Evolutionary conservation across 2,329 filamentous ascomycete genomes (phyloP).

Genomic region (Botrytis hyacinthi): DNA sequence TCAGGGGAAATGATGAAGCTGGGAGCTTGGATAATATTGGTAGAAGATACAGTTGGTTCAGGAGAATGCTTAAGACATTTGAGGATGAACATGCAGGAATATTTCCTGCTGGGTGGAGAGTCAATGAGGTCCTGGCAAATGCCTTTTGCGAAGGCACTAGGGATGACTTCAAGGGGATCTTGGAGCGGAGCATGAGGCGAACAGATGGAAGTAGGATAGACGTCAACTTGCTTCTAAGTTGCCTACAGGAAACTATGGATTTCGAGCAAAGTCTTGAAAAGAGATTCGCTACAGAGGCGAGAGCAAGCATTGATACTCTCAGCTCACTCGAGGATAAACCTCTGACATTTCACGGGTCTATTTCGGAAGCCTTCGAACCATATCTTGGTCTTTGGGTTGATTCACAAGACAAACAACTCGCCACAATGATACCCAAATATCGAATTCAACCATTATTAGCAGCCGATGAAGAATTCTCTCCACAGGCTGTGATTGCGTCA

Average conservation of each 20-base stretch:
- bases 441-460: slow-evolving; percentile 76
- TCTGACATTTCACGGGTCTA: slow-evolving; percentile 80
- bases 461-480: slow-evolving; percentile 85
- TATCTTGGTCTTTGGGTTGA: slow-evolving; percentile 98
- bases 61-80: slow-evolving; percentile 90
- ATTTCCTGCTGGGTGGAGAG: slow-evolving; percentile 85
- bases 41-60: slow-evolving; percentile 93
- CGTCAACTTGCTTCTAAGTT: slow-evolving; percentile 83
- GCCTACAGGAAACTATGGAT: slow-evolving; percentile 91
- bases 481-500: slow-evolving; percentile 84
- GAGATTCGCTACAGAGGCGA: slow-evolving; percentile 70
- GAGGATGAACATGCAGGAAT: slow-evolving; percentile 88
- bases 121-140: slow-evolving; percentile 85
- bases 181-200: slow-evolving; percentile 82
- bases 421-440: slow-evolving; percentile 82
- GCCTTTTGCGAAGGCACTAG: slow-evolving; percentile 93
- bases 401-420: slow-evolving; percentile 86
- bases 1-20: slow-evolving; percentile 93
- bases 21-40: slow-evolving; percentile 96
- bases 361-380: slow-evolving; percentile 95
- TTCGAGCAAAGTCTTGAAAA: slow-evolving; percentile 92
- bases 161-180: slow-evolving; percentile 90
- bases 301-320: slow-evolving; percentile 85
- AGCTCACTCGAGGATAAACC: slow-evolving; percentile 73
- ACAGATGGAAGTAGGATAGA: slow-evolving; percentile 77